These are phyloP conservation scores for Candida gigantensis DNA, from an alignment of 1,139 yeast species.

Conservation along the genomic window DNA sequence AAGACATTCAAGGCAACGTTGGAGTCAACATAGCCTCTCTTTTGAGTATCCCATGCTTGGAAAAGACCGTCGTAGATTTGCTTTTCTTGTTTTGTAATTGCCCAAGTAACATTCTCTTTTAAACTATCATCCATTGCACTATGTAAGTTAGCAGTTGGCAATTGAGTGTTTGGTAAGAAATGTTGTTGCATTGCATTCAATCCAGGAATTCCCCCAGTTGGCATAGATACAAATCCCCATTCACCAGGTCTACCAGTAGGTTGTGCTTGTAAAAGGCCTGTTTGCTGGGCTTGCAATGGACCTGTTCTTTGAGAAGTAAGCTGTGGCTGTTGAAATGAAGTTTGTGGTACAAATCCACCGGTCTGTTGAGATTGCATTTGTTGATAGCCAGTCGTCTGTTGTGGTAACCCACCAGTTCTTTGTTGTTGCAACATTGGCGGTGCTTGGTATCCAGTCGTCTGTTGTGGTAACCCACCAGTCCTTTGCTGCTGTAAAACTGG, in stretches of 20 bases:
- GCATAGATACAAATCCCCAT: constrained; percentile 78
- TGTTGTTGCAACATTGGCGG: constrained; percentile 26
- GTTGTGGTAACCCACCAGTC: constrained; percentile 25
- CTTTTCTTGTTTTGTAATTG: constrained; percentile 85
- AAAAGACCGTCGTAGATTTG: constrained; percentile 84
- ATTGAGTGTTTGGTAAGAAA: constrained; percentile 65
- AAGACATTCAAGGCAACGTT: constrained; percentile 82
- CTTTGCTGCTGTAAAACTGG: constrained; percentile 42
- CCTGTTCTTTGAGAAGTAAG: constrained; percentile 37
- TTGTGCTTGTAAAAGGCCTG: constrained; percentile 44
- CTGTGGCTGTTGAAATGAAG: constrained; percentile 36
- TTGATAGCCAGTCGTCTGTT: constrained; percentile 22
- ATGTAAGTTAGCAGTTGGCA: constrained; percentile 45
- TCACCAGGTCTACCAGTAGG: constrained; percentile 79
- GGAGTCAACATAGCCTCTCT: constrained; percentile 74
- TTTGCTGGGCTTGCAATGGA: constrained; percentile 20
- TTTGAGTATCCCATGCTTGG: constrained; percentile 76
- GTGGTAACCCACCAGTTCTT: constrained; percentile 26
- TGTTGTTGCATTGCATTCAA: constrained; percentile 72
- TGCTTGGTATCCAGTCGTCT: constrained; percentile 36
- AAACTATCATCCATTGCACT: constrained; percentile 53
- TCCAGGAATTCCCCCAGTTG: constrained; percentile 76
- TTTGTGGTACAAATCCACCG: constrained; percentile 37
- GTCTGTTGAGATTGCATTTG: constrained; percentile 19
- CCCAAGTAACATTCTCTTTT: constrained; percentile 62